Evolutionary conservation across 73 alveolate species (phyloP).

Genomic region (Effrenium voratum): DNA sequence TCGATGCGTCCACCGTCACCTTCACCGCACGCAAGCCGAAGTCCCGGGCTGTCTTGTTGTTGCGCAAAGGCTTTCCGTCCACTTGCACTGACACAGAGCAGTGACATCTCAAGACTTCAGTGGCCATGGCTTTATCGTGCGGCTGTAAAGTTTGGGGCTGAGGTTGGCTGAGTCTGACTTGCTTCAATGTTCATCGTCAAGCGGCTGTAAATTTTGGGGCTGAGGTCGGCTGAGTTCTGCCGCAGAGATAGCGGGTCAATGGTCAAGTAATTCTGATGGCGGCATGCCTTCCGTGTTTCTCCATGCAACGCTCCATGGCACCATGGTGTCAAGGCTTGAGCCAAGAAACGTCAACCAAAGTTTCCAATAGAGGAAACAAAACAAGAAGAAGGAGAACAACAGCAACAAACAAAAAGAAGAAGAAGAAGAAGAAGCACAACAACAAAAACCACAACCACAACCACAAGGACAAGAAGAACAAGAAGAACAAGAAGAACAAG

Average conservation of each 20-base stretch:
- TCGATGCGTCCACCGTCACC: too few species aligned
- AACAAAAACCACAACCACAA: background rate
- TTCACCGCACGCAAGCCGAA: slow-evolving; percentile 29
- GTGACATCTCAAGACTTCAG: slow-evolving; percentile 31
- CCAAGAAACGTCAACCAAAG: background rate
- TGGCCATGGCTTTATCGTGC: background rate
- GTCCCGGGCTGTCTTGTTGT: background rate
- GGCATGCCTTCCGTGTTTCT: too few species aligned
- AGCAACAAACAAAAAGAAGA: background rate
- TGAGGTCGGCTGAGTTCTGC: too few species aligned
- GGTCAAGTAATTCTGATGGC: too few species aligned
- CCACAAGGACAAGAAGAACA: background rate
- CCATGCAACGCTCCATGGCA: too few species aligned
- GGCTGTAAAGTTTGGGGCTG: too few species aligned
- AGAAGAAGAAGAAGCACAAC: background rate
- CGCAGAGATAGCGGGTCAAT: too few species aligned
- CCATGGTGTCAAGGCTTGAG: background rate
- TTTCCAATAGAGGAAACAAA: background rate
- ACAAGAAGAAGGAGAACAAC: background rate
- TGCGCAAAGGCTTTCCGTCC: background rate
- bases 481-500: background rate
- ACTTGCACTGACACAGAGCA: slow-evolving; percentile 8
- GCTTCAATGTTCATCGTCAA: too few species aligned
- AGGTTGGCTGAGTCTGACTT: too few species aligned
- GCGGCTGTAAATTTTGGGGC: too few species aligned